These are phyloP conservation scores for Paramecium sonneborni DNA, from an alignment of 73 alveolate genomes.

Conservation along the genomic window DNA sequence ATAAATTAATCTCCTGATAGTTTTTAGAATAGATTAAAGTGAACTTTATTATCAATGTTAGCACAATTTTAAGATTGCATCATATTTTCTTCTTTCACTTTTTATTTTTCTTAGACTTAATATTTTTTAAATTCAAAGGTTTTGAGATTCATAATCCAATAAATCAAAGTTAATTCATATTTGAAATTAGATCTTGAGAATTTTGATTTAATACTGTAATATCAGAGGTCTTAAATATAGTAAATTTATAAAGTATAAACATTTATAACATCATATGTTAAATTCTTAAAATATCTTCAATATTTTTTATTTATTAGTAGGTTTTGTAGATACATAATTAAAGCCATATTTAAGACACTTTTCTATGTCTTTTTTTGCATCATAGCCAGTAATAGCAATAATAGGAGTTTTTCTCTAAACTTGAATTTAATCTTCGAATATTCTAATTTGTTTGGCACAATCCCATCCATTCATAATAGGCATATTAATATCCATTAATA, in stretches of 20 bases:
- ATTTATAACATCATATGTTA: not conserved
- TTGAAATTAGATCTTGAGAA: too few relatives aligned
- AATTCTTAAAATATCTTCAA: not conserved
- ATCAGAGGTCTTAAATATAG: not conserved
- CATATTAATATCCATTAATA: conserved; percentile 50
- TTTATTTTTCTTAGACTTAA: not conserved
- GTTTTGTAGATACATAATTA: conserved; percentile 26
- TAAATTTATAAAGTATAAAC: not conserved
- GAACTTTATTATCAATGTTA: not conserved
- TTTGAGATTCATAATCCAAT: too few relatives aligned
- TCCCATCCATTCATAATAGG: conserved; percentile 61
- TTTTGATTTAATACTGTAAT: too few relatives aligned
- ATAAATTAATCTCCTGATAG: not conserved
- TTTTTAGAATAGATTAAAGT: not conserved
- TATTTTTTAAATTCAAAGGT: not conserved
- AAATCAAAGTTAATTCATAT: too few relatives aligned
- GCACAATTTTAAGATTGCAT: too few relatives aligned
- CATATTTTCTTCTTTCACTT: too few relatives aligned
- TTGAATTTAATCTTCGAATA: not conserved
- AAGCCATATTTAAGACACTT: conserved; percentile 11
- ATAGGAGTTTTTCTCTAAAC: not conserved
- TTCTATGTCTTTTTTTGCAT: not conserved
- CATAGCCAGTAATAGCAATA: conserved; percentile 31
- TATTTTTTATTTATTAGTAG: not conserved
- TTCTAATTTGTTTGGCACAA: not conserved